Conservation (phyloP, 1,284 basidiomycete species). For the Puccinia triticina region DNA sequence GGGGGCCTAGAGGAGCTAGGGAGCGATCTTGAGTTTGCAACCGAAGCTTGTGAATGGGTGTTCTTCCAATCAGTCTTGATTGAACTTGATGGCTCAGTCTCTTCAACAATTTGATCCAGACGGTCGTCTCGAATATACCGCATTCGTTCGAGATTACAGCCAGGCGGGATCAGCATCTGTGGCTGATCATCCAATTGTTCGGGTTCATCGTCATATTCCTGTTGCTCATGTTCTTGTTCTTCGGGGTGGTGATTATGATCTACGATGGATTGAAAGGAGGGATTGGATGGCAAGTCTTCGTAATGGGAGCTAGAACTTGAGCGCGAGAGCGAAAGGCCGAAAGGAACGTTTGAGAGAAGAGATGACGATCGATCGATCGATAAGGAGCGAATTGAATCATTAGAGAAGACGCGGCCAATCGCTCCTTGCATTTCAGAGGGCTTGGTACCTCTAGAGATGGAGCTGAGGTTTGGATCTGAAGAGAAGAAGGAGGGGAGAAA, state of each 20-base stretch:
- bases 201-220: background rate
- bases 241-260: background rate
- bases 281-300: slow-evolving; percentile 16
- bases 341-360: slow-evolving; percentile 16
- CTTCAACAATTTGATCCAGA: slow-evolving; percentile 44
- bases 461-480: background rate
- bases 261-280: slow-evolving; percentile 31
- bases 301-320: slow-evolving; percentile 34
- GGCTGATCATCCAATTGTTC: slow-evolving; percentile 1
- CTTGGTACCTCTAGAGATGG: background rate
- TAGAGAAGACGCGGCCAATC: background rate
- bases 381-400: slow-evolving; percentile 19
- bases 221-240: slow-evolving; percentile 5
- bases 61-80: slow-evolving; percentile 21
- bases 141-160: slow-evolving; percentile 33
- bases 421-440: background rate
- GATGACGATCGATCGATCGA: slow-evolving; percentile 17
- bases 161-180: slow-evolving; percentile 5
- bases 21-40: slow-evolving; percentile 26
- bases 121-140: slow-evolving; percentile 31
- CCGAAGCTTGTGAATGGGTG: slow-evolving; percentile 6
- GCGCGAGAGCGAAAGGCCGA: slow-evolving; percentile 29
- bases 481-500: background rate
- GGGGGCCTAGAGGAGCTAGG: slow-evolving; percentile 36
- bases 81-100: slow-evolving; percentile 42